phyloP scores from a whole-genome alignment of 768 basidiomycete genomes.

The Dioszegia hungarica region DNA sequence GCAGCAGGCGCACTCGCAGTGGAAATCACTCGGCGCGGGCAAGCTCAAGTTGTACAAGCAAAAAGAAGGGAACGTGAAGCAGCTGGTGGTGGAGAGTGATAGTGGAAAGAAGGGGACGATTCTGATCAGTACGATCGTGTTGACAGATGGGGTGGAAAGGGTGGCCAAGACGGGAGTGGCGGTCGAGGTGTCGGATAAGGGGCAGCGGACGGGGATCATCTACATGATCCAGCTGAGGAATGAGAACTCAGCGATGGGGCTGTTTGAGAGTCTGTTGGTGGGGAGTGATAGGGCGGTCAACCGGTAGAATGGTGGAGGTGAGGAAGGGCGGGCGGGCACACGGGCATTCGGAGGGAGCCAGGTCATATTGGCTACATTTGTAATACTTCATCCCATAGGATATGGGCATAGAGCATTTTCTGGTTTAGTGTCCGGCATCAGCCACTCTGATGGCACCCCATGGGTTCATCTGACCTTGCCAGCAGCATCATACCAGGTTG shows the following conservation, averaged over 20 bases:
- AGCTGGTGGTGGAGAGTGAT: constrained; percentile 88
- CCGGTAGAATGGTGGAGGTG: neutral
- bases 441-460: neutral
- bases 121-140: constrained; percentile 89
- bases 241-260: constrained; percentile 73
- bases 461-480: too few species aligned
- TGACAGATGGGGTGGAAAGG: constrained; percentile 92
- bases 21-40: constrained; percentile 89
- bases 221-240: constrained; percentile 97
- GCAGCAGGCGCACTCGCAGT: constrained; percentile 86
- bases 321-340: neutral
- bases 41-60: constrained; percentile 81
- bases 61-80: constrained; percentile 74
- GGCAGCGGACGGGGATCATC: constrained; percentile 83
- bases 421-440: too few species aligned
- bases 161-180: constrained; percentile 99
- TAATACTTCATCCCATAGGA: neutral
- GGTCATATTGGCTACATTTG: neutral
- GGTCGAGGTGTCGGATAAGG: constrained; percentile 86
- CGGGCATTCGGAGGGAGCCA: too few species aligned
- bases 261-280: constrained; percentile 79
- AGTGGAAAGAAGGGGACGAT: constrained; percentile 60
- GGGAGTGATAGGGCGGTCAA: constrained; percentile 68
- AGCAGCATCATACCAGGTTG: too few species aligned
- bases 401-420: neutral